Conservation (phyloP, 2,329 filamentous ascomycete genomes). For the Aaosphaeria pasadenensis region DNA sequence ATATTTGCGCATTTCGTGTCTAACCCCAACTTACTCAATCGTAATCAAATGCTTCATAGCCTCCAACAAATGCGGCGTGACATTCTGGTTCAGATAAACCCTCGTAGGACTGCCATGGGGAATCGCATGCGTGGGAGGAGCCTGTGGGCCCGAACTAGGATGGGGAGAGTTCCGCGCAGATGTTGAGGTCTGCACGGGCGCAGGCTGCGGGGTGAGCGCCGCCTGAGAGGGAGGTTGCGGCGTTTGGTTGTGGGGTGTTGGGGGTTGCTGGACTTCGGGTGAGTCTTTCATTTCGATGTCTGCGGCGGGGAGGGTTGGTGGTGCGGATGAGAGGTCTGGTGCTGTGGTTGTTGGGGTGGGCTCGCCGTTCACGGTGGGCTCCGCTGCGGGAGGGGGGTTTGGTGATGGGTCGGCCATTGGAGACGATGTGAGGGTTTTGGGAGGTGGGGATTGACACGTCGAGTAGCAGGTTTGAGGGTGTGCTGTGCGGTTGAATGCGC, state of each 20-base stretch:
- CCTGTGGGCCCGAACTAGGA: slow-evolving; percentile 21
- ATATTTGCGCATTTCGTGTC: no score
- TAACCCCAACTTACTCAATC: slow-evolving; percentile 33
- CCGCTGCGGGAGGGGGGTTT: background rate
- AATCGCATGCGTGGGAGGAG: slow-evolving; percentile 33
- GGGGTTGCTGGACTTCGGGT: slow-evolving; percentile 10
- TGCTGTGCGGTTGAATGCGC: no score
- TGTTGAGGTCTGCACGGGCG: slow-evolving; percentile 4
- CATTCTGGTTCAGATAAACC: slow-evolving; percentile 48
- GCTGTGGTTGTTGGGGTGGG: background rate
- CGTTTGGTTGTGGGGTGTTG: slow-evolving; percentile 1
- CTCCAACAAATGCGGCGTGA: slow-evolving; percentile 51
- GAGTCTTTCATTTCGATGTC: slow-evolving; percentile 32
- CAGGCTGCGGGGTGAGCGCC: background rate
- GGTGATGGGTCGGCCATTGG: slow-evolving; percentile 17
- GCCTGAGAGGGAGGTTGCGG: background rate
- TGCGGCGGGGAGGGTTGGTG: slow-evolving; percentile 1
- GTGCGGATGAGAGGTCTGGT: slow-evolving; percentile 11
- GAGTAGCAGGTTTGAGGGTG: no score
- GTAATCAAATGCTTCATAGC: slow-evolving; percentile 51
- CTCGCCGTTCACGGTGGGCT: slow-evolving; percentile 8
- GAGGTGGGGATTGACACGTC: background rate
- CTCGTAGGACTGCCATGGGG: slow-evolving; percentile 48
- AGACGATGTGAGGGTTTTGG: background rate
- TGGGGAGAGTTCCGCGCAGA: slow-evolving; percentile 36